Conservation (phyloP, 108 stramenopile genomes). For the Cyclotella atomus region DNA sequence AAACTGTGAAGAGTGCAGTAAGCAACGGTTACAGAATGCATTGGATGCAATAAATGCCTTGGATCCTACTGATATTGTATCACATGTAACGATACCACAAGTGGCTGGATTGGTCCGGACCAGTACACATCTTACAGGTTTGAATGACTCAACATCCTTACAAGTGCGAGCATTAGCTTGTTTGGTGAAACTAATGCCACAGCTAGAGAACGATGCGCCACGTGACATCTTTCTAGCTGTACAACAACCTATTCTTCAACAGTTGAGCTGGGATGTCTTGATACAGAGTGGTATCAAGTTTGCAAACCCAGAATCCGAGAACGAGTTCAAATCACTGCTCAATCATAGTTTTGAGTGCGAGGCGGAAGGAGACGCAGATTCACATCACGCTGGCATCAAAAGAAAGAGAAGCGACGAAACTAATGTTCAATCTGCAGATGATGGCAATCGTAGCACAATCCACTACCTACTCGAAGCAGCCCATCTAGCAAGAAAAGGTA, state of each 20-base stretch:
- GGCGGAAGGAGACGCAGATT: too few relatives aligned
- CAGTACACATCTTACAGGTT: constrained; percentile 1
- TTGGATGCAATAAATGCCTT: background rate
- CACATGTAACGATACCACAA: constrained; percentile 19
- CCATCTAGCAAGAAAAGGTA: too few relatives aligned
- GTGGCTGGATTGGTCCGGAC: constrained; percentile 31
- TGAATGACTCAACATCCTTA: background rate
- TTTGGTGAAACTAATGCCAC: constrained; percentile 16
- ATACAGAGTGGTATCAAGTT: constrained; percentile 13
- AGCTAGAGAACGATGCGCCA: constrained; percentile 7
- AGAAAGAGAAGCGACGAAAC: too few relatives aligned
- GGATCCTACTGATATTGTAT: background rate
- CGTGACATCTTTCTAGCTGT: constrained; percentile 31
- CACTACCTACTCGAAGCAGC: too few relatives aligned
- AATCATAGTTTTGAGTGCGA: too few relatives aligned
- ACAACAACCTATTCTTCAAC: constrained; percentile 30
- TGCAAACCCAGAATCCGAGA: background rate
- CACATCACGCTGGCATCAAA: too few relatives aligned
- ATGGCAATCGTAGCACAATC: too few relatives aligned
- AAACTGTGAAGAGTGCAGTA: constrained; percentile 8
- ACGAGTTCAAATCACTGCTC: background rate
- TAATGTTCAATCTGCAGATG: too few relatives aligned
- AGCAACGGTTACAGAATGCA: constrained; percentile 16
- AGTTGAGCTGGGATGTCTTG: constrained; percentile 18
- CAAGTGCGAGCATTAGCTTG: constrained; percentile 8